These are phyloP conservation scores for Coemansia interrupta DNA, from an alignment of 192 early-diverging fungal genomes.

Conservation along the genomic window DNA sequence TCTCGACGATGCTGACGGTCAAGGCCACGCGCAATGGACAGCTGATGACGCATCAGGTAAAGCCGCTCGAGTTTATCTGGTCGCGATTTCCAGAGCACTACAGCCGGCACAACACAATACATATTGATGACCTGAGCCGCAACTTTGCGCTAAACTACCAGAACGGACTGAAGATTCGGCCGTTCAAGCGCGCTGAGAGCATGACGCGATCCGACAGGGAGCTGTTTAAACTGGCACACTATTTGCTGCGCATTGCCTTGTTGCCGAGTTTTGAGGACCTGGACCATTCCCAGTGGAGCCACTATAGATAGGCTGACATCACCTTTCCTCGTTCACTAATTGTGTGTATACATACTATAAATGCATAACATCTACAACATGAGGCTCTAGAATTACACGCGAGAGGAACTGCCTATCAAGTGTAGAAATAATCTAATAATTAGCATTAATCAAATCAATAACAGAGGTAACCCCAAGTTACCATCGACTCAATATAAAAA, in stretches of 20 bases:
- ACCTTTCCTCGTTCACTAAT: background rate
- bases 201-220: slow-evolving; percentile 55
- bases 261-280: slow-evolving; percentile 55
- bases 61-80: slow-evolving; percentile 67
- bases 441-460: too few relatives aligned
- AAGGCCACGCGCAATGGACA: slow-evolving; percentile 54
- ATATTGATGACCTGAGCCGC: slow-evolving; percentile 68
- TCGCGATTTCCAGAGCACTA: slow-evolving; percentile 55
- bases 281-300: slow-evolving; percentile 59
- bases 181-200: slow-evolving; percentile 59
- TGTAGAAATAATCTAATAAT: too few relatives aligned
- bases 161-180: slow-evolving; percentile 63
- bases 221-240: slow-evolving; percentile 57
- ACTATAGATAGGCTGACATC: slow-evolving; percentile 9
- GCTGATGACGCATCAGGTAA: slow-evolving; percentile 63
- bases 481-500: too few relatives aligned
- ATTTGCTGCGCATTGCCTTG: slow-evolving; percentile 58
- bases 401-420: too few relatives aligned
- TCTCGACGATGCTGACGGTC: slow-evolving; percentile 67
- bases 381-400: too few relatives aligned
- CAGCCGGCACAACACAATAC: slow-evolving; percentile 58
- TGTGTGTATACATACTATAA: too few relatives aligned
- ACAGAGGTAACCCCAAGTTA: too few relatives aligned
- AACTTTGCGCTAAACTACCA: slow-evolving; percentile 76
- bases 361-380: too few relatives aligned